These are phyloP conservation scores for Heterococcus sp. DNA, from an alignment of 108 stramenopile genomes.

Conservation along the genomic window DNA sequence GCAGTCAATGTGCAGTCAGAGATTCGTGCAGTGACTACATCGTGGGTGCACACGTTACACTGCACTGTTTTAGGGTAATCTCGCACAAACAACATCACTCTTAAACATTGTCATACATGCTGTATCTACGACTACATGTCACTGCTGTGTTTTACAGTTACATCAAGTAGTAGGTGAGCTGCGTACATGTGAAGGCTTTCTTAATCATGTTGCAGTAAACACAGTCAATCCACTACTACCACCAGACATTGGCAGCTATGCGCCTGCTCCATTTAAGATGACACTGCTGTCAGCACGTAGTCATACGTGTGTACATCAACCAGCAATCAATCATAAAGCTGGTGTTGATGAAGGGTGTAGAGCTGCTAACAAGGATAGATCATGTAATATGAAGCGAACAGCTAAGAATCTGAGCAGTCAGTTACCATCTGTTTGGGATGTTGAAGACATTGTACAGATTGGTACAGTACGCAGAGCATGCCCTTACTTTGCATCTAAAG, in stretches of 20 bases:
- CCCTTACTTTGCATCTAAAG: constrained; percentile 25
- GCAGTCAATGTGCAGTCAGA: too few species aligned
- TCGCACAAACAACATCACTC: too few species aligned
- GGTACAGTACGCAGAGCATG: constrained; percentile 1
- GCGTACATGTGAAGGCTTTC: constrained; percentile 22
- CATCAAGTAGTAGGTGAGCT: constrained; percentile 36
- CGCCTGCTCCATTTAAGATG: constrained; percentile 19
- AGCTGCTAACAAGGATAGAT: background rate
- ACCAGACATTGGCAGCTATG: constrained; percentile 11
- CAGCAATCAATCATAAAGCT: background rate
- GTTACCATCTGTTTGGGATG: constrained; percentile 37
- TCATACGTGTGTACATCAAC: constrained; percentile 19
- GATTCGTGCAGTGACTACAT: too few species aligned
- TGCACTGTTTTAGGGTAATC: too few species aligned
- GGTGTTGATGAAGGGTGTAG: background rate
- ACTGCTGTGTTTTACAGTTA: constrained; percentile 30
- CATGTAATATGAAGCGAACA: background rate
- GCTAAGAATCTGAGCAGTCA: background rate
- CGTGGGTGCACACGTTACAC: too few species aligned
- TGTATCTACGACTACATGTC: too few species aligned
- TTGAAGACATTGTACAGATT: constrained; percentile 17
- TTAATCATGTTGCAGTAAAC: background rate
- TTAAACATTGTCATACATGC: too few species aligned
- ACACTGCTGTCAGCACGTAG: constrained; percentile 28
- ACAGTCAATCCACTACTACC: background rate